Evolutionary conservation across 2,329 filamentous ascomycete genomes (phyloP).

Genomic region (Moelleriella libera): DNA sequence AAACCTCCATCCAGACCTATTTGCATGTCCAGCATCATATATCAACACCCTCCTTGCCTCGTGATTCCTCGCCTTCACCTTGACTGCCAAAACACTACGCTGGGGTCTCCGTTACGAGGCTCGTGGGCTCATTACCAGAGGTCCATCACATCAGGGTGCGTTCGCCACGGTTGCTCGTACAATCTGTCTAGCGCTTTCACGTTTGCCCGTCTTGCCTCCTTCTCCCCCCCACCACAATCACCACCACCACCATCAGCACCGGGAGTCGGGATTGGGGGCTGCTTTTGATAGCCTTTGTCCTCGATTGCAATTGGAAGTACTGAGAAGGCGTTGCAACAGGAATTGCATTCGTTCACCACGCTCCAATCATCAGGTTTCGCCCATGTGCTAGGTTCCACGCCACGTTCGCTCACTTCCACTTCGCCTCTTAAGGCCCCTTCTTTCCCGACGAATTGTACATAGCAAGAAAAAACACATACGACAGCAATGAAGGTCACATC

Average conservation of each 20-base stretch:
- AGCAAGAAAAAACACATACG: neutral
- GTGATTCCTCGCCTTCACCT: neutral
- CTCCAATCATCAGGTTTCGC: neutral
- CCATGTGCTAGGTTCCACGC: neutral
- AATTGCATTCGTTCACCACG: neutral
- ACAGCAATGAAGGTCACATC: slow-evolving; percentile 35
- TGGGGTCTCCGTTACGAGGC: neutral
- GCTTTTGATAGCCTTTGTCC: too few relatives aligned
- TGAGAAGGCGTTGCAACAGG: too few relatives aligned
- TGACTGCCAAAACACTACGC: neutral
- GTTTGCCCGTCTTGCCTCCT: neutral
- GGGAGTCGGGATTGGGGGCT: neutral
- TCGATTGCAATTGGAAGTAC: too few relatives aligned
- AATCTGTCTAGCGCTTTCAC: neutral
- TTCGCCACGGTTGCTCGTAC: neutral
- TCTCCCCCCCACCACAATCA: neutral
- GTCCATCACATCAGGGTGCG: neutral
- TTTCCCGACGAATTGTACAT: neutral
- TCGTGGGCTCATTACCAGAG: neutral
- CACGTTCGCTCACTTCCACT: too few relatives aligned
- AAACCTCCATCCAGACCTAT: neutral
- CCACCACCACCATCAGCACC: neutral
- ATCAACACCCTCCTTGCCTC: neutral
- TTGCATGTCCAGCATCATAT: neutral
- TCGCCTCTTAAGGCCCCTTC: neutral